Evolutionary conservation across 495 filamentous ascomycete species (phyloP).

Genomic region (Clavariopsis aquatica): DNA sequence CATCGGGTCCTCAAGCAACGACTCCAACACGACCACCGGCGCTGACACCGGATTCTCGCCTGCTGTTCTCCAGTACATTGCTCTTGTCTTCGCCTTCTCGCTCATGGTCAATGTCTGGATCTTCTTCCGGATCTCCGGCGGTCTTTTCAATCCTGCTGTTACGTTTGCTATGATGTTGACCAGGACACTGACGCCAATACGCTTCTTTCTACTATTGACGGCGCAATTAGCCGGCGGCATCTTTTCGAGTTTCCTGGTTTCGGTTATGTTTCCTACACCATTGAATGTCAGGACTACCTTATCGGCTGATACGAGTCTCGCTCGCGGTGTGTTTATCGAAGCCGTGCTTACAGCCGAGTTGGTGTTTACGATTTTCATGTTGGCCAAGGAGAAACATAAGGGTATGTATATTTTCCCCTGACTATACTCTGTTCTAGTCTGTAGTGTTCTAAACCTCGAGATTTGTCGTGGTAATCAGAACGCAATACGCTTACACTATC

Average conservation of each 20-base stretch:
- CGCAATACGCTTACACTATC: too few relatives aligned
- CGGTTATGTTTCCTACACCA: slow-evolving; percentile 59
- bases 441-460: too few relatives aligned
- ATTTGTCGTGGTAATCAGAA: too few relatives aligned
- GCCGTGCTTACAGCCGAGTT: slow-evolving; percentile 75
- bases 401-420: too few relatives aligned
- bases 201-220: slow-evolving; percentile 53
- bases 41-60: slow-evolving; percentile 43
- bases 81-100: slow-evolving; percentile 70
- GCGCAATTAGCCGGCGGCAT: slow-evolving; percentile 61
- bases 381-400: slow-evolving; percentile 69
- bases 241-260: slow-evolving; percentile 60
- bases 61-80: slow-evolving; percentile 58
- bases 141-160: slow-evolving; percentile 79
- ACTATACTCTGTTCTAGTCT: too few relatives aligned
- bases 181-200: slow-evolving; percentile 54
- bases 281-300: slow-evolving; percentile 56
- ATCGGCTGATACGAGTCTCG: slow-evolving; percentile 56
- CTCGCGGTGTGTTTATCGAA: slow-evolving; percentile 74
- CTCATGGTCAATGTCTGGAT: slow-evolving; percentile 81
- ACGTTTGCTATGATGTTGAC: slow-evolving; percentile 61
- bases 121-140: slow-evolving; percentile 76
- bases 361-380: slow-evolving; percentile 75
- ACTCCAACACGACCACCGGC: slow-evolving; percentile 18
- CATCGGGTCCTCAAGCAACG: slow-evolving; percentile 28